These are phyloP conservation scores for Fraxinus americana DNA, from an alignment of 257 asterid genomes.

Conservation along the genomic window DNA sequence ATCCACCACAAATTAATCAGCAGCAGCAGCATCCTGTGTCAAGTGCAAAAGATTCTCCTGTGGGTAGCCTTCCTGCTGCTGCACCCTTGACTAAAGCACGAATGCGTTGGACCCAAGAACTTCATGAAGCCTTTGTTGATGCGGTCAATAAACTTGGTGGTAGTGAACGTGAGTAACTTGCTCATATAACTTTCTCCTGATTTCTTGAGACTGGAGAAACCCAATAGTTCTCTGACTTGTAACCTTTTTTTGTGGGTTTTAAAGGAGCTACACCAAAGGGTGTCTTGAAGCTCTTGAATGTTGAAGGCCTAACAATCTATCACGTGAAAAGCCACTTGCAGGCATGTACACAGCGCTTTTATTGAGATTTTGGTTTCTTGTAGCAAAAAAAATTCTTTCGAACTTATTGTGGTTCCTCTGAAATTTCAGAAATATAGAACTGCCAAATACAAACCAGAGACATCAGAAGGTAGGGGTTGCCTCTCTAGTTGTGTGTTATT, in stretches of 20 bases:
- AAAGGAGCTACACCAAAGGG: slow-evolving; percentile 84
- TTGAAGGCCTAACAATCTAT: slow-evolving; percentile 75
- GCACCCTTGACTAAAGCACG: slow-evolving; percentile 61
- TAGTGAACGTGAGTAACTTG: slow-evolving; percentile 61
- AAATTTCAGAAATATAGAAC: slow-evolving; percentile 79
- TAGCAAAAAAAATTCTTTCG: background rate
- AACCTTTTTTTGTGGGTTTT: background rate
- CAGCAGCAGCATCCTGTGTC: slow-evolving; percentile 27
- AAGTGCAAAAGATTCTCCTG: slow-evolving; percentile 35
- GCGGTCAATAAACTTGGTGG: slow-evolving; percentile 89
- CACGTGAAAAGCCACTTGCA: slow-evolving; percentile 94
- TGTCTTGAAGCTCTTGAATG: slow-evolving; percentile 79
- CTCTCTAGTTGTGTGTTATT: slow-evolving; percentile 8
- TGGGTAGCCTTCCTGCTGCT: slow-evolving; percentile 51
- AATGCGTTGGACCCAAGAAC: slow-evolving; percentile 97
- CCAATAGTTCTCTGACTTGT: background rate
- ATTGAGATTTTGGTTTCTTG: slow-evolving; percentile 12
- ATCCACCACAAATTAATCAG: slow-evolving; percentile 37
- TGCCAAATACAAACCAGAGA: slow-evolving; percentile 73
- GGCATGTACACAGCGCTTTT: slow-evolving; percentile 33
- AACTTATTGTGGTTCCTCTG: slow-evolving; percentile 24
- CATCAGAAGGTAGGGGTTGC: slow-evolving; percentile 62
- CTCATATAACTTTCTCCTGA: slow-evolving; percentile 17
- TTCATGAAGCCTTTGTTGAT: slow-evolving; percentile 74
- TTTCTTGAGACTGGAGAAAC: slow-evolving; percentile 6